These are phyloP conservation scores for Claviceps pusilla DNA, from an alignment of 2,329 filamentous ascomycete genomes.

Conservation along the genomic window DNA sequence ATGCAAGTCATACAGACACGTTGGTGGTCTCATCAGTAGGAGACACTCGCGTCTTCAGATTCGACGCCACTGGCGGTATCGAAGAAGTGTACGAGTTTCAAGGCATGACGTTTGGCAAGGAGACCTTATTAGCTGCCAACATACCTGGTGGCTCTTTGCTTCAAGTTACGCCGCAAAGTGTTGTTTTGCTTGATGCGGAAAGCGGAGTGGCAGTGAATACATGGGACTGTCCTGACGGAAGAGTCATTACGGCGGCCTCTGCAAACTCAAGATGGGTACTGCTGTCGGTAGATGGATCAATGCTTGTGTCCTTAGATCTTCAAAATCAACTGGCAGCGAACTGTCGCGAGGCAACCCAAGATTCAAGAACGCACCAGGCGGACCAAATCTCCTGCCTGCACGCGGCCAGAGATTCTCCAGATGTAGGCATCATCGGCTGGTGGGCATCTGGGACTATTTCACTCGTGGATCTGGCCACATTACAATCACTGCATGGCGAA, in stretches of 20 bases:
- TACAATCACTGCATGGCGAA: conserved; percentile 52
- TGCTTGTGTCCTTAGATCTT: conserved; percentile 54
- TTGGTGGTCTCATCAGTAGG: conserved; percentile 68
- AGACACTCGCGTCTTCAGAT: conserved; percentile 71
- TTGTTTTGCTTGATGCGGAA: conserved; percentile 47
- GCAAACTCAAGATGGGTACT: conserved; percentile 56
- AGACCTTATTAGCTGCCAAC: conserved; percentile 58
- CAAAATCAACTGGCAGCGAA: conserved; percentile 39
- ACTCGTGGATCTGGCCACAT: conserved; percentile 51
- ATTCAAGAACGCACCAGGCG: conserved; percentile 17
- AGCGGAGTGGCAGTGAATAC: conserved; percentile 36
- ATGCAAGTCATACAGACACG: conserved; percentile 43
- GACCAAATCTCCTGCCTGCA: conserved; percentile 80
- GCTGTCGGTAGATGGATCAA: conserved; percentile 61
- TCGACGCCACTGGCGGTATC: conserved; percentile 58
- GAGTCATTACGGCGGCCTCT: conserved; percentile 62
- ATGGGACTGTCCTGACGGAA: conserved; percentile 38
- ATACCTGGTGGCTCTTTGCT: conserved; percentile 49
- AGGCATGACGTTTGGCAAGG: conserved; percentile 52
- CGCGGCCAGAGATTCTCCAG: conserved; percentile 46
- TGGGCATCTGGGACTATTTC: conserved; percentile 73
- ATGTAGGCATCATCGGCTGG: conserved; percentile 68
- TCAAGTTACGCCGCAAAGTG: conserved; percentile 57
- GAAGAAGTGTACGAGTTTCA: conserved; percentile 72
- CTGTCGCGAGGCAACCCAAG: conserved; percentile 44